Evolutionary conservation across 805 yeast species (phyloP).

Genomic region (Scheffersomyces coipomensis): DNA sequence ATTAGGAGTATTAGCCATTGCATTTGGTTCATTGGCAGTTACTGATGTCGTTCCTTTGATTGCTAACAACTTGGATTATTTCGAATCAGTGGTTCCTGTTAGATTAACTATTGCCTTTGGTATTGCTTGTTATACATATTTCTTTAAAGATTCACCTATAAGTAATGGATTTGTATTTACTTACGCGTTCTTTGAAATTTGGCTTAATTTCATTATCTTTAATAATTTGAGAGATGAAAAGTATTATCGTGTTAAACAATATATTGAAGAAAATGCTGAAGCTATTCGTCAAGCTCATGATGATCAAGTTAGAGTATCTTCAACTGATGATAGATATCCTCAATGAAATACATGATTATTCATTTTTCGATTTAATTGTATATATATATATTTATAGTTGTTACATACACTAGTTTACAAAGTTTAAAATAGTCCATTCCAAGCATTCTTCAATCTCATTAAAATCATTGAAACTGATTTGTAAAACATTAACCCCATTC

Average conservation of each 20-base stretch:
- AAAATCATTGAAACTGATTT: conserved; percentile 48
- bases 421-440: conserved; percentile 49
- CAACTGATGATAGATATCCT: too few relatives aligned
- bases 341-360: conserved; percentile 1
- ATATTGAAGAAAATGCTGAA: conserved; percentile 37
- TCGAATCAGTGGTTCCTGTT: conserved; percentile 59
- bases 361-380: background rate
- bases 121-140: conserved; percentile 49
- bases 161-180: conserved; percentile 63
- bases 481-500: conserved; percentile 39
- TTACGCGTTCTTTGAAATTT: conserved; percentile 62
- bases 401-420: conserved; percentile 10
- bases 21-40: conserved; percentile 44
- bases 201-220: conserved; percentile 65
- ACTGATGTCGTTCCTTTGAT: conserved; percentile 60
- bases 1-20: conserved; percentile 47
- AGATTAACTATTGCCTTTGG: conserved; percentile 51
- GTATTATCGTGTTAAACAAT: conserved; percentile 44
- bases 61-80: conserved; percentile 47
- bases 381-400: conserved; percentile 1
- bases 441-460: conserved; percentile 55
- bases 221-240: conserved; percentile 66
- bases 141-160: conserved; percentile 43
- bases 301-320: conserved; percentile 24
- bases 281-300: conserved; percentile 27